Conservation (phyloP, 1,139 yeast genomes). For the Yamadazyma conglobata region DNA sequence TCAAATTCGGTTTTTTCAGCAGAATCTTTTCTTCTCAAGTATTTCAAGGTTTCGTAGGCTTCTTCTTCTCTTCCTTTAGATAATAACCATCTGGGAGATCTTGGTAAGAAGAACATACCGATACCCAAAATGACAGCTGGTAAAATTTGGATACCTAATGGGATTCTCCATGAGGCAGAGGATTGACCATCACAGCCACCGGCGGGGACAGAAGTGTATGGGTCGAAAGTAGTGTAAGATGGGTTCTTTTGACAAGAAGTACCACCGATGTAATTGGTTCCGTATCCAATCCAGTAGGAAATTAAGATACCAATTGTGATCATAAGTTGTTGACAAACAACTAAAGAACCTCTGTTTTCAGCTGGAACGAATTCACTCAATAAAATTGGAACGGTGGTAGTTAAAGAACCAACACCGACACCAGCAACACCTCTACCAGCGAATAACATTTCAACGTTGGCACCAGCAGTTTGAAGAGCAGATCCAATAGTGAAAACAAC, state of each 20-base stretch:
- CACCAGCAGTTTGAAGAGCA: constrained; percentile 29
- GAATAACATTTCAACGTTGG: constrained; percentile 16
- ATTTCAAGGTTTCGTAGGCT: constrained; percentile 21
- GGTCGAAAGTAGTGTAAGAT: constrained; percentile 11
- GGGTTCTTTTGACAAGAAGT: constrained; percentile 14
- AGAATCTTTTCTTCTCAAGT: constrained; percentile 13
- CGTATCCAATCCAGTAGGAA: constrained; percentile 73
- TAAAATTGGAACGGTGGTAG: constrained; percentile 22
- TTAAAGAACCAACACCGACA: constrained; percentile 21
- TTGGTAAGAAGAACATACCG: constrained; percentile 19
- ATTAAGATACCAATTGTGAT: constrained; percentile 64
- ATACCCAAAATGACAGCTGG: constrained; percentile 21
- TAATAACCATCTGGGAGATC: constrained; percentile 23
- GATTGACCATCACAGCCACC: constrained; percentile 28
- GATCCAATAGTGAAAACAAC: constrained; percentile 29
- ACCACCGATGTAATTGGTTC: constrained; percentile 28
- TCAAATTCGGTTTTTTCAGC: constrained; percentile 17
- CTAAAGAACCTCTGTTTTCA: constrained; percentile 62
- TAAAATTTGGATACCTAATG: constrained; percentile 23
- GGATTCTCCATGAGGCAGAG: constrained; percentile 36
- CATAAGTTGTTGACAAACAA: constrained; percentile 61
- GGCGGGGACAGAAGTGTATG: constrained; percentile 15
- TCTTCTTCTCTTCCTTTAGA: constrained; percentile 17
- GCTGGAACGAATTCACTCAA: constrained; percentile 31
- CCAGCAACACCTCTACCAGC: constrained; percentile 26